A percentile compares a stretch with the other conserved stretches of the same genome.
These are phyloP conservation scores for Boletus edulis DNA, from an alignment of 768 basidiomycete species.

Conservation along the genomic window DNA sequence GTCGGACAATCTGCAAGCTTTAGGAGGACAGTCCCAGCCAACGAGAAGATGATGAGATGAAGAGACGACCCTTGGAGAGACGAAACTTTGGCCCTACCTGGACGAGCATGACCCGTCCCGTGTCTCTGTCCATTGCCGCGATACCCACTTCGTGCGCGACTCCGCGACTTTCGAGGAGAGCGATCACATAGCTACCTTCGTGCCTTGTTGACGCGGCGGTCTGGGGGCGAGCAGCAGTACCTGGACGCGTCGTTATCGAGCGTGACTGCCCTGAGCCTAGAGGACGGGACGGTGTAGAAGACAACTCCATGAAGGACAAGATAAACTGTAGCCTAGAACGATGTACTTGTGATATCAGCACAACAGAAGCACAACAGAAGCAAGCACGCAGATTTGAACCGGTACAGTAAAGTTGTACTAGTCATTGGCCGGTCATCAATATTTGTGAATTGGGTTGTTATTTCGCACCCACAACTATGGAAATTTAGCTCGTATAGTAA, in stretches of 20 bases:
- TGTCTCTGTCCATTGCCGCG: conserved; percentile 79
- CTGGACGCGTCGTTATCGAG: conserved; percentile 37
- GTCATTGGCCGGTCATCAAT: too few species aligned
- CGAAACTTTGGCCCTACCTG: conserved; percentile 51
- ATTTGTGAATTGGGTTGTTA: not conserved
- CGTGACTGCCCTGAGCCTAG: conserved; percentile 41
- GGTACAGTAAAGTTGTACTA: too few species aligned
- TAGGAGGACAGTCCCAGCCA: not conserved
- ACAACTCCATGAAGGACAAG: not conserved
- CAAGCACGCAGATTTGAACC: too few species aligned
- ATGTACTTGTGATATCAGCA: too few species aligned
- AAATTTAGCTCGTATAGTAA: conserved; percentile 7
- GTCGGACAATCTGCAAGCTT: conserved; percentile 86
- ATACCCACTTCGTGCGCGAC: conserved; percentile 84
- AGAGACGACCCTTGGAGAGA: not conserved
- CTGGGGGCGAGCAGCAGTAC: conserved; percentile 54
- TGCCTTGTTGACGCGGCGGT: conserved; percentile 58
- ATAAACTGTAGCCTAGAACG: too few species aligned
- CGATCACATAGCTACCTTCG: conserved; percentile 63
- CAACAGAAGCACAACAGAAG: too few species aligned
- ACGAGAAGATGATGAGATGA: not conserved
- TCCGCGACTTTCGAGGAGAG: conserved; percentile 75
- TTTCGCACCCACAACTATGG: conserved; percentile 2
- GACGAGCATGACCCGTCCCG: conserved; percentile 70
- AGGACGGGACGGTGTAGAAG: conserved; percentile 14